Percentiles rank a stretch among this genome's conserved stretches.
Conservation (phyloP, 352 stramenopile species). For the Globisporangium lucens region DNA sequence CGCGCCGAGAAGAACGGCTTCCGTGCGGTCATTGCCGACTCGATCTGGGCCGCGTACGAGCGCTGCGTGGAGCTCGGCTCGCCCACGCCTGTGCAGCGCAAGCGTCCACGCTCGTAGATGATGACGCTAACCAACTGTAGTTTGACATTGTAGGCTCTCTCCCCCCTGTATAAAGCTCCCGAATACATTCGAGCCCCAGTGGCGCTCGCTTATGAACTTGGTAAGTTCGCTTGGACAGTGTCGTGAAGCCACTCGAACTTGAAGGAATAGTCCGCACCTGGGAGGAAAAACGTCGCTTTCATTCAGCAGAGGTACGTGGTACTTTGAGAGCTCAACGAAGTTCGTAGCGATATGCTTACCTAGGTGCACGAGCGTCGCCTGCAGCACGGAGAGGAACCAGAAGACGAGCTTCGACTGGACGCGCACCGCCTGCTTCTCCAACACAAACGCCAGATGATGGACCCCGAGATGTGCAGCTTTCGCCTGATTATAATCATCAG, state of each 20-base stretch:
- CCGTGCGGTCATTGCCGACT: constrained; percentile 90
- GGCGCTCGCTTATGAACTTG: background rate
- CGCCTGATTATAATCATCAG: background rate
- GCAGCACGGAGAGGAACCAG: constrained; percentile 40
- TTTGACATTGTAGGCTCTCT: background rate
- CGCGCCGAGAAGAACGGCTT: constrained; percentile 96
- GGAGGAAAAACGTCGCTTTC: too few species aligned
- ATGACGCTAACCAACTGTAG: background rate
- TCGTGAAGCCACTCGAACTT: background rate
- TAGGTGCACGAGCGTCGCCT: constrained; percentile 34
- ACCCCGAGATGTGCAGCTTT: constrained; percentile 25
- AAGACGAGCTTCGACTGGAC: constrained; percentile 41
- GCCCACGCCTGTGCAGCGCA: constrained; percentile 58
- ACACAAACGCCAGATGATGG: constrained; percentile 32
- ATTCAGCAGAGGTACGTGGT: too few species aligned
- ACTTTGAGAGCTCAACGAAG: too few species aligned
- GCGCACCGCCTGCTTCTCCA: constrained; percentile 27
- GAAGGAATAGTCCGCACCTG: background rate
- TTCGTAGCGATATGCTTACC: constrained; percentile 10
- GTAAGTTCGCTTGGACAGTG: background rate
- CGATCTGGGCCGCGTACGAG: constrained; percentile 96
- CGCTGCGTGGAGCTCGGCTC: constrained; percentile 92
- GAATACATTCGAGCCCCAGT: background rate
- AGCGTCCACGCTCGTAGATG: constrained; percentile 56
- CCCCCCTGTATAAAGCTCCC: background rate